phyloP scores from a whole-genome alignment of 2,329 filamentous ascomycete species.

The Myriosclerotinia curreyana region DNA sequence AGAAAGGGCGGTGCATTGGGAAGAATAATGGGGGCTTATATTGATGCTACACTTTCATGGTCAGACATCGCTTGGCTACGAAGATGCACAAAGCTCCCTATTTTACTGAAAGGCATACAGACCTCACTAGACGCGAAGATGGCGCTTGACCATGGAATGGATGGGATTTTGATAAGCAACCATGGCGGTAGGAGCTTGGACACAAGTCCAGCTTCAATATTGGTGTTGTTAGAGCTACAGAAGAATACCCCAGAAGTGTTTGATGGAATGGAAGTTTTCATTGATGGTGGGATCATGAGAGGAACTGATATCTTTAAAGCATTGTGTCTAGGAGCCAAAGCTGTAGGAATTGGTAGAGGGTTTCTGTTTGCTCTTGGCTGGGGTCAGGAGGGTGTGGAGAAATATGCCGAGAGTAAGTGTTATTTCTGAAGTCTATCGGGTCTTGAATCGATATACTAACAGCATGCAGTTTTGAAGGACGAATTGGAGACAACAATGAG shows the following conservation, averaged over 20 bases:
- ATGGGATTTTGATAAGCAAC: slow-evolving; percentile 68
- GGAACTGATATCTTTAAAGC: slow-evolving; percentile 68
- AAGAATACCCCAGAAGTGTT: slow-evolving; percentile 60
- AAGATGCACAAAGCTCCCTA: slow-evolving; percentile 51
- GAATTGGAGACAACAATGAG: slow-evolving; percentile 66
- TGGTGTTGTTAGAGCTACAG: slow-evolving; percentile 62
- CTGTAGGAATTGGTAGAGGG: slow-evolving; percentile 60
- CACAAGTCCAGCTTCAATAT: slow-evolving; percentile 52
- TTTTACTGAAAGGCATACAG: slow-evolving; percentile 71
- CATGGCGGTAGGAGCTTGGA: slow-evolving; percentile 62
- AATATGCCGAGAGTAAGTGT: slow-evolving; percentile 51
- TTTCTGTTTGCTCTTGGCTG: slow-evolving; percentile 61
- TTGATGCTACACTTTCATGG: slow-evolving; percentile 59
- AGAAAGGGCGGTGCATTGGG: slow-evolving; percentile 54
- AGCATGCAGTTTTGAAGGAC: slow-evolving; percentile 49
- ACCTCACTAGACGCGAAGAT: slow-evolving; percentile 59
- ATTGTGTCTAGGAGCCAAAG: slow-evolving; percentile 61
- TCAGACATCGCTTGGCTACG: slow-evolving; percentile 64
- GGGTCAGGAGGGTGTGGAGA: slow-evolving; percentile 56
- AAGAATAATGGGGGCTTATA: slow-evolving; percentile 53
- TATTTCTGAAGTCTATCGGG: background rate
- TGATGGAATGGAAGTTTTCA: slow-evolving; percentile 56
- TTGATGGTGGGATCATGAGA: slow-evolving; percentile 63
- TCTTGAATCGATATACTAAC: slow-evolving; percentile 18
- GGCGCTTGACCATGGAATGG: slow-evolving; percentile 57